Percentiles rank a stretch among this genome's conserved stretches.
Conservation (phyloP, 352 stramenopile genomes). For the Phytophthora aleatoria region DNA sequence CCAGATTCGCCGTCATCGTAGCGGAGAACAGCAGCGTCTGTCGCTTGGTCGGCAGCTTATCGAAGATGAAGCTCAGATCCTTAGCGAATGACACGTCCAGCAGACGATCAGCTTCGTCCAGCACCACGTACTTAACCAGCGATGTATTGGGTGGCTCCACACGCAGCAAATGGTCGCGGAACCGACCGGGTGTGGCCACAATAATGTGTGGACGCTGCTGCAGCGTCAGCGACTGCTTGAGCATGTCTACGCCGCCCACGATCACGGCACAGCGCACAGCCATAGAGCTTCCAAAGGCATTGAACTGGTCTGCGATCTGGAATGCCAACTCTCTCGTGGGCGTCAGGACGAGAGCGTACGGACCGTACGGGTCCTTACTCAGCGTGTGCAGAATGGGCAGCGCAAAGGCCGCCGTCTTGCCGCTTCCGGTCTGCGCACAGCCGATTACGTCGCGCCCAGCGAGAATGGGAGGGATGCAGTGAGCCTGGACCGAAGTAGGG, state of each 20-base stretch:
- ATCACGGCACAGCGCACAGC: slow-evolving; percentile 91
- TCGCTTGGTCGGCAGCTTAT: slow-evolving; percentile 76
- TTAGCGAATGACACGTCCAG: slow-evolving; percentile 87
- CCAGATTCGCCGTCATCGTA: slow-evolving; percentile 95
- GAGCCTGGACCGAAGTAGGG: slow-evolving; percentile 90
- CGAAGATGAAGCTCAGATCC: slow-evolving; percentile 89
- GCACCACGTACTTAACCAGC: slow-evolving; percentile 94
- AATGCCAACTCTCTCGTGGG: slow-evolving; percentile 98
- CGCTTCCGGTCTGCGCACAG: slow-evolving; percentile 94
- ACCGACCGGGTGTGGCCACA: slow-evolving; percentile 96
- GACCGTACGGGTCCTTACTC: slow-evolving; percentile 93
- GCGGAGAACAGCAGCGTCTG: slow-evolving; percentile 98
- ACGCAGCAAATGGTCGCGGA: slow-evolving; percentile 93
- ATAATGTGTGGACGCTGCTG: slow-evolving; percentile 95
- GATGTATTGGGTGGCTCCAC: slow-evolving; percentile 90
- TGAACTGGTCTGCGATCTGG: slow-evolving; percentile 98
- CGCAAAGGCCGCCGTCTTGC: slow-evolving; percentile 98
- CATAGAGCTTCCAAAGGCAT: slow-evolving; percentile 93
- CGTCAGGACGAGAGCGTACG: slow-evolving; percentile 96
- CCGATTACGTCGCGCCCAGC: slow-evolving; percentile 91
- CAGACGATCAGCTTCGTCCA: slow-evolving; percentile 98
- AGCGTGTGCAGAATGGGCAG: slow-evolving; percentile 97
- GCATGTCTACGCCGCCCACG: slow-evolving; percentile 96
- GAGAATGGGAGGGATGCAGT: slow-evolving; percentile 92
- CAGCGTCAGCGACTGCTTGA: slow-evolving; percentile 92